Evolutionary conservation across 148 eudicot species (phyloP), one percentile per base, ranked within the genome.

Genomic region (Camellia japonica): DNA sequence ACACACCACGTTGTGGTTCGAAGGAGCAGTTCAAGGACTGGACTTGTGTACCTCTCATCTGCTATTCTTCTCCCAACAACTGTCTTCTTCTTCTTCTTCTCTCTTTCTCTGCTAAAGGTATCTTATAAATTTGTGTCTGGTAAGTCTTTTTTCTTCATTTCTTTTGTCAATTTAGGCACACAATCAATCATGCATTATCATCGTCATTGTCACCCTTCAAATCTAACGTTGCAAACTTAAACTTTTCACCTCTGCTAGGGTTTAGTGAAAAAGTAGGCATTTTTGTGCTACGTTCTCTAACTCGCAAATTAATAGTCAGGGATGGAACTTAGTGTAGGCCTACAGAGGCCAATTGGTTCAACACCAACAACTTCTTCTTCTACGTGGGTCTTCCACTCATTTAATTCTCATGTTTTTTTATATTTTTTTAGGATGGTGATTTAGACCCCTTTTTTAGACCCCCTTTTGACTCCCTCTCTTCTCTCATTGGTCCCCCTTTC

Each of bases 1-100:
- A 81, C 85, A 62, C 93, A 93, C 83, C 90, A 86, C 75, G 69
- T 93, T 59, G 75, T 83, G 47, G 79, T 54, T 72, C 70, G 78
- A 23, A 84, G 44, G 18, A 84, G 74, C 55, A 59, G 52, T 83
- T 49, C 54, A 16, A 47, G 64, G 86, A 58, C 4, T 41, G 10
- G 55, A 13, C 13, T 86, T 43, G 0, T 47, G 46, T 69, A 44
- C 58, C 52, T 82, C 46, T 75, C 38, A 1, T 30, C 23, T 18
- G 67, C 65, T 75, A 62, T 82, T 56, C 68, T 81, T 69, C 71
- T 81, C 60, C 9, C 71, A 18, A 9, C 65, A 49, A 38, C 76
- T 81, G 80, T 61, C 38, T 30, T 30, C 38, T 30, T 30, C 1
- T 30, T 30, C 1, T 30, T 30, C 60, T 9, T 60, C 18, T 18